Base-by-base conservation (phyloP, 805 yeast genomes). In the Nakazawaea wyomingensis region DNA sequence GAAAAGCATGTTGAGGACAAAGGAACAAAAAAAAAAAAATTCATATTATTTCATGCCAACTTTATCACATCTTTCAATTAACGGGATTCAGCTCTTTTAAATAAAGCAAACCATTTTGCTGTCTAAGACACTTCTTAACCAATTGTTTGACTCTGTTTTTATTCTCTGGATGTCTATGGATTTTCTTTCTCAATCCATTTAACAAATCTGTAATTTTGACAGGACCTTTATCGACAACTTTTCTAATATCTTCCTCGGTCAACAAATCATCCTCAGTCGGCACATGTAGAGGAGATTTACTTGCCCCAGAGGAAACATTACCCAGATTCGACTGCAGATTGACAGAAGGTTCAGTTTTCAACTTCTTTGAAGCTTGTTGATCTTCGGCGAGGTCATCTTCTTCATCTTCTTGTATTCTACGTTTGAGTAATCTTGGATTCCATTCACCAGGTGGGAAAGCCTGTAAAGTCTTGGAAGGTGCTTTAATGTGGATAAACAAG, bases 381-480 rank as follows among this genome's bases (percentile, higher is more conserved):
- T 50, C 59, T 4, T 44, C 47, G 11, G 27, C 27, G 11, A 24
- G 11, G 5, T 47, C 53, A 14, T 38, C 37, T 35, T 11, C 20
- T 1, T 46, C 52, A 8, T 34, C 42, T n/a, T 45, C 53, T 33
- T 52, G 65, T 43, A 59, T 59, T 49, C 50, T 58, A 40, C 52
- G 69, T 51, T 59, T 74, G 48, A 68, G 69, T 9, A 68, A 68
- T 27, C 60, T 57, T 18, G 96, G 91, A 61, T 82, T 82, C 96
- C 96, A 90, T 42, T 80, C 85, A 21, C 96, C 96, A 16, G 59
- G 65, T 2, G 93, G 93, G 64, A 89, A 88, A 29, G 74, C 74
- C 14, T 64, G 59, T 46, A 90, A 68, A 13, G 85, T 68, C 30
- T 70, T 68, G 11, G 75, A 69, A 5, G 84, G 78, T 1, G 89